Percentiles rank a stretch among this genome's conserved stretches.
Evolutionary conservation across 2,329 filamentous ascomycete species (phyloP).

Genomic region (Xylariaceae sp.): DNA sequence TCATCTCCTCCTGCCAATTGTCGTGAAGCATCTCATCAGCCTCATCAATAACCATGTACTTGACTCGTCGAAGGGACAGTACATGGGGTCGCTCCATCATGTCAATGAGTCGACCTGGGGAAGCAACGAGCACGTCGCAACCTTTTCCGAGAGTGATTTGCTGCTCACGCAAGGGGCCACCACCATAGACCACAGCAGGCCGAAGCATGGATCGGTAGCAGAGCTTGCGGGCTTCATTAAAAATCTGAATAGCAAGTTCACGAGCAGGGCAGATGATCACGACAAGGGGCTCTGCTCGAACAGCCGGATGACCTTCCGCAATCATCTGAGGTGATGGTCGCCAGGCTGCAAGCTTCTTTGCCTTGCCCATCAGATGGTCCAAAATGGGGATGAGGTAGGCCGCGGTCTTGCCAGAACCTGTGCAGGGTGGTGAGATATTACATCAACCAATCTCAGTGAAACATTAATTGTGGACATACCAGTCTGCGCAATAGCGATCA

Average conservation of each 20-base stretch:
- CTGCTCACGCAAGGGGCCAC: conserved; percentile 58
- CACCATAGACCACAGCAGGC: conserved; percentile 85
- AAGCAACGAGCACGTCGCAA: conserved; percentile 84
- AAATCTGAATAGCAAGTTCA: conserved; percentile 90
- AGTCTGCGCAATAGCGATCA: conserved; percentile 89
- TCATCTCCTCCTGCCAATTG: conserved; percentile 75
- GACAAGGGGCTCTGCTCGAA: conserved; percentile 81
- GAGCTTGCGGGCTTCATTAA: conserved; percentile 86
- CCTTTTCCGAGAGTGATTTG: conserved; percentile 77
- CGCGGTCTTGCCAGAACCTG: conserved; percentile 94
- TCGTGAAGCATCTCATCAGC: conserved; percentile 84
- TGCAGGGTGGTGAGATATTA: too few species aligned
- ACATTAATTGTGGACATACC: conserved; percentile 51
- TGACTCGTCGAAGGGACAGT: conserved; percentile 70
- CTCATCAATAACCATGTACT: conserved; percentile 83
- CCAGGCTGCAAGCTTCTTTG: conserved; percentile 75
- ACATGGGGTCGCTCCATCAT: conserved; percentile 70
- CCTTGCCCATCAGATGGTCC: conserved; percentile 92
- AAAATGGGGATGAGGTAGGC: conserved; percentile 87
- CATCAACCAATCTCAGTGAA: too few species aligned
- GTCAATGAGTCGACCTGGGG: conserved; percentile 80
- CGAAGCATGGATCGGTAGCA: conserved; percentile 95
- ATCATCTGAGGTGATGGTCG: conserved; percentile 64
- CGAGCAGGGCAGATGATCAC: conserved; percentile 82
- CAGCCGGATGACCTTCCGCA: conserved; percentile 41